A percentile compares a stretch with the other conserved stretches of the same genome.
Evolutionary conservation across 2,329 filamentous ascomycete genomes (phyloP).

Genomic region (Hyphodiscus sp.): DNA sequence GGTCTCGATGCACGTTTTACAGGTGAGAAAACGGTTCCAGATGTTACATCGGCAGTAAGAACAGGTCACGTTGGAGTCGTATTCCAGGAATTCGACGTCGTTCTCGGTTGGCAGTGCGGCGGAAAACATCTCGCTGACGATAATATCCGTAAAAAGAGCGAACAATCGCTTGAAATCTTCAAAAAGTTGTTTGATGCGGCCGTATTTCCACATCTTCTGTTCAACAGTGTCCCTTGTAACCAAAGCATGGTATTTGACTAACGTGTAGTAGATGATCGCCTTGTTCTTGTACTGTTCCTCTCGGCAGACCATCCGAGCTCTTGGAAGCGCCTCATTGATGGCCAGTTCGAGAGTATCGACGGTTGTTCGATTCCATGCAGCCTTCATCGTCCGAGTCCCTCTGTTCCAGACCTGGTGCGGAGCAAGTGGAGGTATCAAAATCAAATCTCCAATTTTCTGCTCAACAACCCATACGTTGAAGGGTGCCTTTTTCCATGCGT

Average conservation of each 20-base stretch:
- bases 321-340: slow-evolving; percentile 78
- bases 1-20: slow-evolving; percentile 71
- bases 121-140: slow-evolving; percentile 82
- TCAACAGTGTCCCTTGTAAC: slow-evolving; percentile 41
- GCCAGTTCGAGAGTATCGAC: slow-evolving; percentile 86
- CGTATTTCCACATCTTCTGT: slow-evolving; percentile 36
- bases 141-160: slow-evolving; percentile 65
- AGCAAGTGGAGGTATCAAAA: slow-evolving; percentile 85
- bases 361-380: slow-evolving; percentile 95
- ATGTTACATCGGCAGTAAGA: slow-evolving; percentile 95
- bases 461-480: slow-evolving; percentile 92
- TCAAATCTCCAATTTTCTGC: slow-evolving; percentile 84
- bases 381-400: slow-evolving; percentile 92
- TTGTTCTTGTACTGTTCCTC: slow-evolving; percentile 99
- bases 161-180: slow-evolving; percentile 81
- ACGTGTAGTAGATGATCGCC: slow-evolving; percentile 82
- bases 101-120: slow-evolving; percentile 55
- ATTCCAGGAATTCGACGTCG: slow-evolving; percentile 68
- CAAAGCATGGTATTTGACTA: slow-evolving; percentile 71
- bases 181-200: slow-evolving; percentile 60
- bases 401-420: slow-evolving; percentile 98
- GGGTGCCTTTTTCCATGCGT: slow-evolving; percentile 90
- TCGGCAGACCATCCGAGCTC: slow-evolving; percentile 83
- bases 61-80: slow-evolving; percentile 88
- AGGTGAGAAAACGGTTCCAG: slow-evolving; percentile 94